A percentile compares a stretch with the other conserved stretches of the same genome.
Evolutionary conservation across 2,329 filamentous ascomycete genomes (phyloP).

Genomic region (Pezicula neosporulosa): DNA sequence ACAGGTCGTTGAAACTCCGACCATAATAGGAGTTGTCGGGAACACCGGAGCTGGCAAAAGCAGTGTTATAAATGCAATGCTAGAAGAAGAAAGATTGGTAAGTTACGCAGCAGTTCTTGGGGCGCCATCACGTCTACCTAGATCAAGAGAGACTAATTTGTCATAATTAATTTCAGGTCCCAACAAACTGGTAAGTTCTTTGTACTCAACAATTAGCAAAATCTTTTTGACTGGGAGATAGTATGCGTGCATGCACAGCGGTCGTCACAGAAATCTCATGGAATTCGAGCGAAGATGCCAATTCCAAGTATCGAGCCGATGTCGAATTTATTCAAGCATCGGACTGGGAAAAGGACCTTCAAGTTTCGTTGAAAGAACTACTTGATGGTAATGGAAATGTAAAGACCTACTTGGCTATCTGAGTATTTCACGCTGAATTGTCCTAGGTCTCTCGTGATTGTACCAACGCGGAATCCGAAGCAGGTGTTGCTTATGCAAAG

Average conservation of each 20-base stretch:
- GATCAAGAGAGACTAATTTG: too few relatives aligned
- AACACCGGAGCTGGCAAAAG: constrained; percentile 24
- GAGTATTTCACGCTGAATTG: constrained; percentile 34
- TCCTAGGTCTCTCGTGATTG: constrained; percentile 17
- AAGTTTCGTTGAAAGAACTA: constrained; percentile 10
- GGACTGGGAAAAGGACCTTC: constrained; percentile 19
- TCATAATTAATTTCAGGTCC: background rate
- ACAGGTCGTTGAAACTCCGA: constrained; percentile 19
- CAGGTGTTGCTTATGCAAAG: constrained; percentile 46
- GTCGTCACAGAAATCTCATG: constrained; percentile 44
- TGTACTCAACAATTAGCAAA: background rate
- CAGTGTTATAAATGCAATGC: constrained; percentile 28
- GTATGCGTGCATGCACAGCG: constrained; percentile 38
- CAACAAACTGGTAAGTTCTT: background rate
- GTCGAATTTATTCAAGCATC: constrained; percentile 26
- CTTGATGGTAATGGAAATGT: constrained; percentile 13
- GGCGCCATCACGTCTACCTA: too few relatives aligned
- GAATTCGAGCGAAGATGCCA: constrained; percentile 33
- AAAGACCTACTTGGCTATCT: constrained; percentile 34
- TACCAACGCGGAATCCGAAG: constrained; percentile 22
- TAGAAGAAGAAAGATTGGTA: constrained; percentile 45
- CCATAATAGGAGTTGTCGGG: constrained; percentile 22
- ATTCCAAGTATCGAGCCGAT: constrained; percentile 36
- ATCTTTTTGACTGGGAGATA: background rate
- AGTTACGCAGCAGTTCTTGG: too few relatives aligned